Base-by-base conservation (phyloP, 129 eudicot genomes). In the Silybum marianum region DNA sequence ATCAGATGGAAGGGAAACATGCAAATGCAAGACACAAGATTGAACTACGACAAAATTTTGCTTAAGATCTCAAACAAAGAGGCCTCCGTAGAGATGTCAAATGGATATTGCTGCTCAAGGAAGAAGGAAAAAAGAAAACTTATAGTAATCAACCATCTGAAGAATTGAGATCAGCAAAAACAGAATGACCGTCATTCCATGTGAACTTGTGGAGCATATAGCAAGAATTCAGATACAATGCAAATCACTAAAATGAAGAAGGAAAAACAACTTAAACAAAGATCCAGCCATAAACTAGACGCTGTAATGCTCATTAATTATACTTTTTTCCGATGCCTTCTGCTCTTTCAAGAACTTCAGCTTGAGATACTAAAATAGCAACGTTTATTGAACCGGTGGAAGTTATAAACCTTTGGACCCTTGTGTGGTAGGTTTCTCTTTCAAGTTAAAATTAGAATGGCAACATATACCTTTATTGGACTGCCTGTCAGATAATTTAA, bases 251-350 rank as follows among this genome's bases (percentile, higher is more conserved):
- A 83, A 46, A 71, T 7, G 58, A 77, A 72, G 40, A 76, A 70
- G 12, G 9, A 46, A 78, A 74, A 74, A 42, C 11, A 89, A 98
- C 99, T 92, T 97, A 85, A 95, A 95, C 71, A 95, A 84, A 22
- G 99, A 95, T 63, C 99, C 99, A 82, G 98, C 99, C 99, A 95
- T 93, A 78, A 95, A 95, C 99, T 98, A 95, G 73, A 95, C 97
- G 0, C 98, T 93, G 82, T 95, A 98, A 80, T 92, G 99, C 90
- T 95, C 99, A 72, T 89, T 87, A 81, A n/a, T n/a, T n/a, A n/a
- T 95, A 95, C 87, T 95, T 98, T 83, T 93, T 89, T 83, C 88
- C 88, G 76, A 95, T 95, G 86, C 97, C 99, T 82, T 95, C 98
- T 73, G 98, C 94, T 82, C 99, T 92, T 85, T 85, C 91, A 74